These are phyloP conservation scores for Phytopythium mirpurense DNA, from an alignment of 352 stramenopile genomes.

Conservation along the genomic window DNA sequence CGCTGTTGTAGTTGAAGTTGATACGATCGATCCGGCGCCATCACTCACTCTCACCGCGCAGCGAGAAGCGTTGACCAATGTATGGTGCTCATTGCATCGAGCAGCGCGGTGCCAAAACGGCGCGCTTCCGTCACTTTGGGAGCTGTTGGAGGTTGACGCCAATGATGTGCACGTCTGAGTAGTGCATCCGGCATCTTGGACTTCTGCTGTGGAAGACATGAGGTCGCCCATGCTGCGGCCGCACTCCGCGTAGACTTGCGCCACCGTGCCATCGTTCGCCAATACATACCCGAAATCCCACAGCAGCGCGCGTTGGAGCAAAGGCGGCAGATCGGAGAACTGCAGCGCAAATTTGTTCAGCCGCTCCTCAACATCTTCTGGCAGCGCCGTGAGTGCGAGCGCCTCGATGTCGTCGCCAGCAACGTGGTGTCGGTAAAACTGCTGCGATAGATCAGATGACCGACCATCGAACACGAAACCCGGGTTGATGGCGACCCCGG, in stretches of 20 bases:
- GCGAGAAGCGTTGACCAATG: not conserved
- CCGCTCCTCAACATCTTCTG: conserved; percentile 13
- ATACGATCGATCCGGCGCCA: not conserved
- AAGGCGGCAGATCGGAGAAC: conserved; percentile 17
- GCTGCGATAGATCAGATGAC: conserved; percentile 27
- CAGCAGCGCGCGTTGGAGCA: conserved; percentile 27
- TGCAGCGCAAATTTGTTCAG: conserved; percentile 11
- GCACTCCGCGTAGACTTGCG: conserved; percentile 19
- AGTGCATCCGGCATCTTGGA: conserved; percentile 14
- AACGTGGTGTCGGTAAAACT: conserved; percentile 21
- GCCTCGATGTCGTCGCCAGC: conserved; percentile 9
- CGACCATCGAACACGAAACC: conserved; percentile 20
- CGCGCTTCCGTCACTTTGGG: not conserved
- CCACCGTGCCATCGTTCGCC: conserved; percentile 8
- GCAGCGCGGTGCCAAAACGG: conserved; percentile 3
- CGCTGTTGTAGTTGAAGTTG: not conserved
- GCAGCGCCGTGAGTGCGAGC: conserved; percentile 7
- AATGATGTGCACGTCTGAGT: conserved; percentile 5
- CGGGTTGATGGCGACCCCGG: conserved; percentile 9
- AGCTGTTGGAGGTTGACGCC: not conserved
- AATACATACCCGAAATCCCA: conserved; percentile 31
- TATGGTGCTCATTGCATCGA: not conserved
- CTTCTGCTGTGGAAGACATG: conserved; percentile 11
- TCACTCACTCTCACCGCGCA: not conserved
- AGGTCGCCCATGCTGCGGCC: conserved; percentile 32